Conservation (phyloP, 75 land plant genomes). For the Picea glauca region DNA sequence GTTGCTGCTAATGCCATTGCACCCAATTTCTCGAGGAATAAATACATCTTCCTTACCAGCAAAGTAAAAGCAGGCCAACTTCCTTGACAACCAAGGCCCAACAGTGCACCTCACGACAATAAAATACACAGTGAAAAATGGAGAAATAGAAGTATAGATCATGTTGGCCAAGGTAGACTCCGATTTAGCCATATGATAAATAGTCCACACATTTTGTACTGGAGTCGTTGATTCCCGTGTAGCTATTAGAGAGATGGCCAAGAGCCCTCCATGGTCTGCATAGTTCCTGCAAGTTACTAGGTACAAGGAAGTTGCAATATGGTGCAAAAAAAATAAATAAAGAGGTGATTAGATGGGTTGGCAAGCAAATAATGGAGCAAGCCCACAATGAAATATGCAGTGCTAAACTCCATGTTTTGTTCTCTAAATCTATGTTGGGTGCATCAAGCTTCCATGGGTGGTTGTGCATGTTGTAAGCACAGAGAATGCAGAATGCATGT, state of each 20-base stretch:
- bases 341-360: slow-evolving; percentile 28
- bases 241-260: slow-evolving; percentile 31
- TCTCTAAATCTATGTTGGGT: slow-evolving; percentile 28
- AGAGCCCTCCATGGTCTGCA: slow-evolving; percentile 25
- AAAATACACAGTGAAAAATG: slow-evolving; percentile 31
- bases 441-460: too few relatives aligned
- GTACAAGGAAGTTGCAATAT: slow-evolving; percentile 42
- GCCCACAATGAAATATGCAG: slow-evolving; percentile 31
- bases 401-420: slow-evolving; percentile 35
- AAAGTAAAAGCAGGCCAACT: slow-evolving; percentile 27
- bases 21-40: too few relatives aligned
- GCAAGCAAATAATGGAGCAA: slow-evolving; percentile 18
- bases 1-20: too few relatives aligned
- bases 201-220: slow-evolving; percentile 37
- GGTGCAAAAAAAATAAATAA: slow-evolving; percentile 39
- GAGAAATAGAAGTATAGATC: slow-evolving; percentile 25
- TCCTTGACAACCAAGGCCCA: slow-evolving; percentile 25
- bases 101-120: slow-evolving; percentile 26
- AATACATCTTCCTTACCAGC: slow-evolving; percentile 26
- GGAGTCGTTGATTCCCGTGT: slow-evolving; percentile 33
- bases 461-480: too few relatives aligned
- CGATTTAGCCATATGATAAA: slow-evolving; percentile 25
- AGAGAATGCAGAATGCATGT: too few relatives aligned
- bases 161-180: slow-evolving; percentile 20
- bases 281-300: slow-evolving; percentile 37